These are phyloP conservation scores for Schwanniomyces occidentalis DNA, from an alignment of 805 yeast genomes.

Conservation along the genomic window DNA sequence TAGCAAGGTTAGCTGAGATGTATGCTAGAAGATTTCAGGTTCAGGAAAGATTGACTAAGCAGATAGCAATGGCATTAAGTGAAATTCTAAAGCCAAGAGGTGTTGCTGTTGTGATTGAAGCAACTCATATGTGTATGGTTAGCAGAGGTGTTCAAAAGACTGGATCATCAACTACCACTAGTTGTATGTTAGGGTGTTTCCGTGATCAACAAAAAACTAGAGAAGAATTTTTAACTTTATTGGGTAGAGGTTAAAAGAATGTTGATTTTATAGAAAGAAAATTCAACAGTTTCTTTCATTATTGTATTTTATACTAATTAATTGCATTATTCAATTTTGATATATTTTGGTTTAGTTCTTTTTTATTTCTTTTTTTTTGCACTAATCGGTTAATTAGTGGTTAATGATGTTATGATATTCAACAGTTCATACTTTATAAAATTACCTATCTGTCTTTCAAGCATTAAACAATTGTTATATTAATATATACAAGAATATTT, in stretches of 20 bases:
- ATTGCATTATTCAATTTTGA: conserved; percentile 8
- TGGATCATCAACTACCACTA: conserved; percentile 89
- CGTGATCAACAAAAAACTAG: conserved; percentile 92
- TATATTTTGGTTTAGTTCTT: conserved; percentile 9
- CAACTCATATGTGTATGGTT: conserved; percentile 99
- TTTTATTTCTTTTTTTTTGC: conserved; percentile 1
- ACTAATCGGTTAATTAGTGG: conserved; percentile 5
- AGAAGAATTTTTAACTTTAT: conserved; percentile 86
- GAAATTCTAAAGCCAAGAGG: conserved; percentile 93
- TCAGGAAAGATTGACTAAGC: conserved; percentile 96
- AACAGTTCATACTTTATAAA: conserved; percentile 22
- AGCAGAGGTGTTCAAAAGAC: conserved; percentile 96
- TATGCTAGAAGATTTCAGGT: conserved; percentile 93
- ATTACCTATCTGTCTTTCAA: background rate
- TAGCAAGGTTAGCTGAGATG: conserved; percentile 97
- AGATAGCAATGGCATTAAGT: conserved; percentile 92
- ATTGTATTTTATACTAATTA: conserved; percentile 3
- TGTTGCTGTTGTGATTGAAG: conserved; percentile 97
- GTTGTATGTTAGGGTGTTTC: conserved; percentile 97
- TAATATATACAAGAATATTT: conserved; percentile 1
- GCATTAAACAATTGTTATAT: conserved; percentile 1
- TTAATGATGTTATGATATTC: conserved; percentile 27
- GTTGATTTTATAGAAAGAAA: conserved; percentile 5
- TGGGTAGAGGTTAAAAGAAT: conserved; percentile 53
- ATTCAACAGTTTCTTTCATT: conserved; percentile 17